Evolutionary conservation across 345 rosid genomes (phyloP).

Genomic region (Cardamine occulta): DNA sequence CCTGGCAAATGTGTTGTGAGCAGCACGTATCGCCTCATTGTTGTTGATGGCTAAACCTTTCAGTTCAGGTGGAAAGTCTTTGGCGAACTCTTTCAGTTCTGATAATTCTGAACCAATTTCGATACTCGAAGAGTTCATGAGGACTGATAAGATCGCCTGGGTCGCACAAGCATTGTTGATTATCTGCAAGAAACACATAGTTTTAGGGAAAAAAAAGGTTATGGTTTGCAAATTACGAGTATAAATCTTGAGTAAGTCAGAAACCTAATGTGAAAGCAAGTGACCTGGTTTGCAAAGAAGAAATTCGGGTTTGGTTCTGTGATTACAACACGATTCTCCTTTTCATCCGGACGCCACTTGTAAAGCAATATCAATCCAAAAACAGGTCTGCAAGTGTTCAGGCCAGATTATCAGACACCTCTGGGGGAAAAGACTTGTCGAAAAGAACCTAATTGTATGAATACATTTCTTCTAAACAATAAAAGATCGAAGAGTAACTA

Average conservation of each 20-base stretch:
- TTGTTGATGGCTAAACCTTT: slow-evolving; percentile 48
- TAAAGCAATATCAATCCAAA: slow-evolving; percentile 46
- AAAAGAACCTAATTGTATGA: background rate
- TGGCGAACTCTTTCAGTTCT: slow-evolving; percentile 42
- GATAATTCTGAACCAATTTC: slow-evolving; percentile 41
- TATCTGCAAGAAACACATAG: slow-evolving; percentile 34
- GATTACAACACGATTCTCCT: slow-evolving; percentile 42
- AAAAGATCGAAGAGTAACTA: background rate
- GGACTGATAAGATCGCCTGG: slow-evolving; percentile 41
- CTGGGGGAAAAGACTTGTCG: background rate
- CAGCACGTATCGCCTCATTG: slow-evolving; percentile 44
- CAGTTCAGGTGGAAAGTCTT: slow-evolving; percentile 47
- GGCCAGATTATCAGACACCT: slow-evolving; percentile 2
- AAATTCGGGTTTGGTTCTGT: slow-evolving; percentile 45
- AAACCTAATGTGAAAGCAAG: background rate
- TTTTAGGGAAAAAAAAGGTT: background rate
- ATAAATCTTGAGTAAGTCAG: background rate
- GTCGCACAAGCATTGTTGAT: slow-evolving; percentile 47
- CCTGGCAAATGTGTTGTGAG: slow-evolving; percentile 46
- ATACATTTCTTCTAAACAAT: background rate
- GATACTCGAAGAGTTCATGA: slow-evolving; percentile 42
- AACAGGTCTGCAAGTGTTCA: slow-evolving; percentile 40
- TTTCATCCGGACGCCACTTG: slow-evolving; percentile 50
- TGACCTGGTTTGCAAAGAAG: slow-evolving; percentile 48
- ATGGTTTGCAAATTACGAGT: background rate